Evolutionary conservation across 2,329 filamentous ascomycete genomes (phyloP), one percentile per base, ranked within the genome.

Genomic region (Nannizziopsis arthrosporioides): DNA sequence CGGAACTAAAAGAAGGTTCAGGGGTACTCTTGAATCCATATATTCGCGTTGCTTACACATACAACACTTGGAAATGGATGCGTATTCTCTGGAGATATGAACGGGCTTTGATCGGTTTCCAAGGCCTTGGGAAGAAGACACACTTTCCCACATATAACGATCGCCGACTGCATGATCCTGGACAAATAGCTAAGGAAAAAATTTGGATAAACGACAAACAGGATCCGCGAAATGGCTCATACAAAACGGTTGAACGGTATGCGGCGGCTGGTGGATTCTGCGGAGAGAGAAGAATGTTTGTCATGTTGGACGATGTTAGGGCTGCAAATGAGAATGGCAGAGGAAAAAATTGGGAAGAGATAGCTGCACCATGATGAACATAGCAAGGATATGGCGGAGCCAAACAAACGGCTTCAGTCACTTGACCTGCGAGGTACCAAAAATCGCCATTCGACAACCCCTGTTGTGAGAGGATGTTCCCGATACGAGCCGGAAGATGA

Each of bases 11-110:
- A 2, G 38, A 47, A 12, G 42, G 22, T 5, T 31, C 43, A 12
- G 48, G 44, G n/a, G 43, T 50, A 15, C 47, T 47, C n/a, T 5
- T 51, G 12, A 51, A 51, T 17, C 49, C 49, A 31, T 48, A 40
- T 27, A 38, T 51, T n/a, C 44, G 49, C 11, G 49, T 45, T 22
- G 45, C 41, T 38, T 51, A 48, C 34, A 43, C 45, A 1, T 27
- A 32, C 30, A 27, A 17, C 8, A 48, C 35, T 3, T 48, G 49
- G 49, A 37, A n/a, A 22, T 40, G 35, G 41, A 30, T 48, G 7
- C 31, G 7, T 2, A 47, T 45, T n/a, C 38, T 48, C 18, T 14
- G 35, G 22, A 44, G 45, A 15, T 51, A 44, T 42, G 49, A 51
- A 22, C 44, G 49, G 1, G 34, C 30, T 18, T 48, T 48, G 17